Evolutionary conservation across 2,329 filamentous ascomycete genomes (phyloP).

Genomic region (Mycosphaerella arachidis): DNA sequence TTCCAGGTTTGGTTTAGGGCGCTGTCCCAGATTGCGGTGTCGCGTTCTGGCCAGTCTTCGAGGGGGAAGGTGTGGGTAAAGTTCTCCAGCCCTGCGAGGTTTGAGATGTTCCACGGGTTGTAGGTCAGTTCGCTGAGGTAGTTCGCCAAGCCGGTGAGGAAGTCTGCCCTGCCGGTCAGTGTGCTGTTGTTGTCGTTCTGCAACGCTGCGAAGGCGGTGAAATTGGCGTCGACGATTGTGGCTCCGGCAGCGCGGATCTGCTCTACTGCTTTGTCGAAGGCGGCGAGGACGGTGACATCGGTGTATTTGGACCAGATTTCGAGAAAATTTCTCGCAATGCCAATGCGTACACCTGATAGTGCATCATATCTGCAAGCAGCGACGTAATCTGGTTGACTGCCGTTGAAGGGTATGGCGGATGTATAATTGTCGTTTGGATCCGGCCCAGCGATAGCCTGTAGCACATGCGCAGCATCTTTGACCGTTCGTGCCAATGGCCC

Average conservation of each 20-base stretch:
- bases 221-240: slow-evolving; percentile 21
- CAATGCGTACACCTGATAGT: slow-evolving; percentile 54
- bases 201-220: slow-evolving; percentile 35
- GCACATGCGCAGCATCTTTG: slow-evolving; percentile 54
- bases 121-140: slow-evolving; percentile 55
- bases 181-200: slow-evolving; percentile 37
- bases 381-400: slow-evolving; percentile 55
- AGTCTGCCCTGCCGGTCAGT: slow-evolving; percentile 55
- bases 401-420: slow-evolving; percentile 52
- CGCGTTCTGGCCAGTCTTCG: slow-evolving; percentile 59
- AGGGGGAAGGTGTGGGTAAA: slow-evolving; percentile 52
- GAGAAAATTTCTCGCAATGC: slow-evolving; percentile 59
- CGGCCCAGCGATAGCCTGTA: slow-evolving; percentile 55
- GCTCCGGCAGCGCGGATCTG: slow-evolving; percentile 18
- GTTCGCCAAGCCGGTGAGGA: slow-evolving; percentile 51
- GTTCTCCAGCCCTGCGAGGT: slow-evolving; percentile 48
- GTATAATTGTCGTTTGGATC: slow-evolving; percentile 56
- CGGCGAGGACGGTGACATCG: slow-evolving; percentile 43
- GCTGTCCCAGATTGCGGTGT: slow-evolving; percentile 55
- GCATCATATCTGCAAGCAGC: slow-evolving; percentile 50
- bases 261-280: slow-evolving; percentile 24
- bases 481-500: slow-evolving; percentile 57
- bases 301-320: slow-evolving; percentile 31
- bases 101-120: slow-evolving; percentile 55
- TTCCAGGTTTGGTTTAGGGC: slow-evolving; percentile 50